A percentile compares a stretch with the other conserved stretches of the same genome.
These are phyloP conservation scores for Eucalyptus microcorys DNA, from an alignment of 345 rosid species.

Conservation along the genomic window DNA sequence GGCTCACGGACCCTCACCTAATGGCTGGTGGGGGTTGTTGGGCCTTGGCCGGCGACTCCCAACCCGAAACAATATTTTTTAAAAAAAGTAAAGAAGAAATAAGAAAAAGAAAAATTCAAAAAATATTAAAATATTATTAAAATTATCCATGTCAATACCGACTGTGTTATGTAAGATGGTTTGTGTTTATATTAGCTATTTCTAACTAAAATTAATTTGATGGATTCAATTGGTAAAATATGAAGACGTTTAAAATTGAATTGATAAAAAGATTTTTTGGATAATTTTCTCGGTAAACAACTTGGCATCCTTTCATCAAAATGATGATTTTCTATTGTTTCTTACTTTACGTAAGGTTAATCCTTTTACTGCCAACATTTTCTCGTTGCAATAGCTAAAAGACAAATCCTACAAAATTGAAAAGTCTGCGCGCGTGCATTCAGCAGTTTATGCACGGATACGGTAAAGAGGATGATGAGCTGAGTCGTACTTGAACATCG, in stretches of 20 bases:
- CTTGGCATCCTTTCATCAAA: no score
- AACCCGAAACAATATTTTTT: rapidly evolving
- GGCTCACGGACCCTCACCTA: neutral
- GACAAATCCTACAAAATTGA: neutral
- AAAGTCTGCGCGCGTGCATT: neutral
- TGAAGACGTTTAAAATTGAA: rapidly evolving
- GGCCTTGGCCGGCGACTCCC: rapidly evolving
- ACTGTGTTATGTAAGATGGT: rapidly evolving
- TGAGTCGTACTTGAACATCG: no score
- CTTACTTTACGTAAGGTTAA: neutral
- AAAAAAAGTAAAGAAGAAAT: no score
- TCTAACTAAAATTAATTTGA: rapidly evolving
- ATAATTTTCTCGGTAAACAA: no score
- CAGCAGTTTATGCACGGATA: neutral
- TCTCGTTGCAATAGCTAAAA: neutral
- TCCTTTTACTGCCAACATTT: neutral
- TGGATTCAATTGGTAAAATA: rapidly evolving
- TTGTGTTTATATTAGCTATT: rapidly evolving
- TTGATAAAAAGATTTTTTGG: no score
- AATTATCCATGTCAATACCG: rapidly evolving
- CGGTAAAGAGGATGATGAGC: no score
- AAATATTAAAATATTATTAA: no score
- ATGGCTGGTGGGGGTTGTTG: rapidly evolving
- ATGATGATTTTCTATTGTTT: neutral
- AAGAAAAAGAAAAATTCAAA: no score